A percentile compares a stretch with the other conserved stretches of the same genome.
These are phyloP conservation scores for Naganishia vishniacii DNA, from an alignment of 768 basidiomycete species.

Conservation along the genomic window DNA sequence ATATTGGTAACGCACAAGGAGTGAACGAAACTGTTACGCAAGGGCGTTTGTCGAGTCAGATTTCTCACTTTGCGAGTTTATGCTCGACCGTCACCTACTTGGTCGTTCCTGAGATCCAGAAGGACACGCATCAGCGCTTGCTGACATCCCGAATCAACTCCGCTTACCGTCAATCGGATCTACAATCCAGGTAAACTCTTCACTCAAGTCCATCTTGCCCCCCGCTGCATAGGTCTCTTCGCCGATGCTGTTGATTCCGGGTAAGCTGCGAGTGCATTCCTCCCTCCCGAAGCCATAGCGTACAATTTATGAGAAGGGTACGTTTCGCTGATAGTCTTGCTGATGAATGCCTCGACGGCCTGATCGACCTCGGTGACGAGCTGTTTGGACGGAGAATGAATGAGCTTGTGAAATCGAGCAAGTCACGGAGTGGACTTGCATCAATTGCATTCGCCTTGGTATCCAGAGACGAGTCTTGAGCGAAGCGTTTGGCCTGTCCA, in stretches of 20 bases:
- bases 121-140: neutral
- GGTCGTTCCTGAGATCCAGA: slow-evolving; percentile 14
- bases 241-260: slow-evolving; percentile 56
- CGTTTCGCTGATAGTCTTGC: slow-evolving; percentile 58
- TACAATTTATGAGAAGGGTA: slow-evolving; percentile 72
- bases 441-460: slow-evolving; percentile 20
- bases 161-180: slow-evolving; percentile 68
- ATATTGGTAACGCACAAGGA: slow-evolving; percentile 11
- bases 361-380: slow-evolving; percentile 88
- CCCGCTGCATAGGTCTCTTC: slow-evolving; percentile 68
- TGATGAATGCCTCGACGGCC: slow-evolving; percentile 78
- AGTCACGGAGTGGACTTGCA: too few relatives aligned
- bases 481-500: slow-evolving; percentile 60
- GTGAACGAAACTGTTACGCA: slow-evolving; percentile 17
- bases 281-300: neutral
- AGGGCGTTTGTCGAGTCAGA: neutral
- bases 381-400: slow-evolving; percentile 92
- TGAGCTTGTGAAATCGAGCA: neutral
- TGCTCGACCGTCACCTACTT: slow-evolving; percentile 21
- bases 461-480: slow-evolving; percentile 48
- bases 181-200: slow-evolving; percentile 90
- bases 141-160: slow-evolving; percentile 30
- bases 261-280: neutral
- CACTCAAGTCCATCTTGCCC: slow-evolving; percentile 59
- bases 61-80: neutral